Base-by-base conservation (phyloP, 75 land plant genomes). In the Adiantum capillusveneris region DNA sequence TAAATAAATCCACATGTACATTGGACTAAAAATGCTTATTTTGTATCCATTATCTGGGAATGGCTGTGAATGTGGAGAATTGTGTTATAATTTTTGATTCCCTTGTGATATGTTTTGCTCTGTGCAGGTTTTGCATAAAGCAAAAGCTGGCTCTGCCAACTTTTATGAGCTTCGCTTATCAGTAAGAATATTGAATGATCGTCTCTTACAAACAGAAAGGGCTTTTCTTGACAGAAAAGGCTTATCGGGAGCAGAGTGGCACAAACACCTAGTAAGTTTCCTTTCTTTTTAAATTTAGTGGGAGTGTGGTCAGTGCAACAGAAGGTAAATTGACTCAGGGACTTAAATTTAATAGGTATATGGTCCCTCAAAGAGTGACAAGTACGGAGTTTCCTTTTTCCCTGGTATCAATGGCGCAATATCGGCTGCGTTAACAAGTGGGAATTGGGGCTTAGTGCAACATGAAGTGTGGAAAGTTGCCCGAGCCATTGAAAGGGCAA, bases 381-480 rank as follows among this genome's bases (percentile, higher is more conserved):
- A 66, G 9, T 82, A 88, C 71, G 84, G 69, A 59, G 72, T 79
- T 0, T 68, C 65, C 52, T 65, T 68, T 18, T 88, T 82, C 53
- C 94, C 94, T 24, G 89, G 77, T 0, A 59, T 72, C 24, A 24
- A 29, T 29, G 62, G 65, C 53, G 31, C 75, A 25, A 70, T 88
- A 42, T 71, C 60, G 71, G 77, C 59, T 78, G 82, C 3, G 30
- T 72, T 31, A 59, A 69, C 29, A 65, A 75, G 44, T 72, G 75
- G 19, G 54, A 45, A 81, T 9, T 81, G 88, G 94, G 56, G 54
- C 13, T 45, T 53, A 39, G 83, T 82, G 6, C 89, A 88, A 51
- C 89, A 85, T 63, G 79, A 88, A 43, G 64, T 88, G 13, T 85
- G 80, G 80, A 80, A 89, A 60, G 86, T 67, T 13, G 68, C 94